phyloP scores from a whole-genome alignment of 176 grass and related monocot species.

The Hsuehochloa calcarea region DNA sequence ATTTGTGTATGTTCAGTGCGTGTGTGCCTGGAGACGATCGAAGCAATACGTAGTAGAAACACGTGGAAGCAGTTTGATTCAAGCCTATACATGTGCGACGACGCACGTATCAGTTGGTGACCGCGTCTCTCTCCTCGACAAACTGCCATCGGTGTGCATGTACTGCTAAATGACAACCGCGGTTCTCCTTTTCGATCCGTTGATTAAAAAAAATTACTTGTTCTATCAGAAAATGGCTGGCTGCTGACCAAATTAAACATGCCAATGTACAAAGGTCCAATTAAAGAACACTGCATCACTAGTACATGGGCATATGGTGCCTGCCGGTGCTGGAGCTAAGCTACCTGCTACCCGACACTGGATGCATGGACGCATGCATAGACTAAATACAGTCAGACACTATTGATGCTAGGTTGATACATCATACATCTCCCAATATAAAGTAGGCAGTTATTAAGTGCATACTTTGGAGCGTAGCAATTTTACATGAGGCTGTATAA shows the following conservation, averaged over 20 bases:
- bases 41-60: not conserved
- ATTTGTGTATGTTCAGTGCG: not conserved
- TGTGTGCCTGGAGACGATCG: not conserved
- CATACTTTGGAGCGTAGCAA: not conserved
- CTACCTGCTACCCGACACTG: slow-evolving; percentile 8
- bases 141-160: not conserved
- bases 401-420: not conserved
- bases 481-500: not conserved
- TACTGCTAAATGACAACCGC: not conserved
- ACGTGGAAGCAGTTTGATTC: not conserved
- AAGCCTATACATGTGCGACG: not conserved
- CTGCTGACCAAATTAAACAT: not conserved
- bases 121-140: not conserved
- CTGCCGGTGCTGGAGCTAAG: not conserved
- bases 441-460: not conserved
- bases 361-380: not conserved
- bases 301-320: not conserved
- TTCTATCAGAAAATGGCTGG: not conserved
- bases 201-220: not conserved
- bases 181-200: not conserved
- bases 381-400: not conserved
- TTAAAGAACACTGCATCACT: not conserved
- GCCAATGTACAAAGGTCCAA: not conserved
- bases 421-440: not conserved
- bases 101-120: not conserved